Evolutionary conservation across 2,329 filamentous ascomycete genomes (phyloP).

Genomic region (Hymenoscyphus salicellus): DNA sequence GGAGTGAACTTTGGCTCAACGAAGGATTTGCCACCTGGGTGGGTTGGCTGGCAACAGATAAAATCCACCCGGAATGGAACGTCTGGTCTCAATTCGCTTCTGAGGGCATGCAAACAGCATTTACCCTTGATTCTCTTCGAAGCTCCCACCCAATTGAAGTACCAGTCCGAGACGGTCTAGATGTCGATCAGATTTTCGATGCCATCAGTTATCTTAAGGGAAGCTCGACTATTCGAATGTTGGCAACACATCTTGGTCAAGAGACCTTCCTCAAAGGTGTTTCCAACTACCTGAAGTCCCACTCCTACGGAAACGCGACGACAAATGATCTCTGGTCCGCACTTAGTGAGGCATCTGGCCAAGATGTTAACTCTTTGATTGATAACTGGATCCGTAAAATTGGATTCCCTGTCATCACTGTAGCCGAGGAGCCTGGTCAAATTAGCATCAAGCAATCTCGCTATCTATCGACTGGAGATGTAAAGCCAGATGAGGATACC

Average conservation of each 20-base stretch:
- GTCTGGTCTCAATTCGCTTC: constrained; percentile 97
- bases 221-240: constrained; percentile 93
- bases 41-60: constrained; percentile 73
- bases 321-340: constrained; percentile 90
- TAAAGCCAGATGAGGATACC: constrained; percentile 83
- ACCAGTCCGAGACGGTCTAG: constrained; percentile 85
- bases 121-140: constrained; percentile 83
- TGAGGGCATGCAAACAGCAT: constrained; percentile 89
- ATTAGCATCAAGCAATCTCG: constrained; percentile 81
- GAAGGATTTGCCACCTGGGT: constrained; percentile 99
- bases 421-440: constrained; percentile 78
- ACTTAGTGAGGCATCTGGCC: constrained; percentile 79
- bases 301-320: constrained; percentile 86
- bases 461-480: constrained; percentile 88
- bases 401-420: constrained; percentile 85
- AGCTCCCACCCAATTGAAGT: constrained; percentile 96
- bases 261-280: constrained; percentile 90
- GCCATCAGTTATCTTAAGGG: constrained; percentile 96
- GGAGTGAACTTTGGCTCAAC: constrained; percentile 90
- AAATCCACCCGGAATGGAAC: constrained; percentile 94
- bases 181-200: constrained; percentile 98
- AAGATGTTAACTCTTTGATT: constrained; percentile 86
- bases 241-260: constrained; percentile 83
- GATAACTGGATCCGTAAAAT: constrained; percentile 93
- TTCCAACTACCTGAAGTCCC: constrained; percentile 79